Evolutionary conservation across 805 yeast genomes (phyloP).

Genomic region (Wickerhamiella slavikovae): DNA sequence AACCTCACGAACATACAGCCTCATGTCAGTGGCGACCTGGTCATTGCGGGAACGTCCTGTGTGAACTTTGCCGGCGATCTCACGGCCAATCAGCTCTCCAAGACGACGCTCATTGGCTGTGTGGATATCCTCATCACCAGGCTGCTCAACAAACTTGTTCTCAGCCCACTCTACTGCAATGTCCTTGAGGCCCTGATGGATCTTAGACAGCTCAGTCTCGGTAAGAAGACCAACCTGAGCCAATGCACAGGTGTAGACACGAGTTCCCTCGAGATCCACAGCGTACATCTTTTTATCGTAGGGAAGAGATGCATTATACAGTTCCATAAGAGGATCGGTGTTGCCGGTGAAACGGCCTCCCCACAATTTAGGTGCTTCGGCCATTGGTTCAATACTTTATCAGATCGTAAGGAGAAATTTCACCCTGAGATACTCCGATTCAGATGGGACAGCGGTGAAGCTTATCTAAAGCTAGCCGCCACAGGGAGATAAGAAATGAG

Average conservation of each 20-base stretch:
- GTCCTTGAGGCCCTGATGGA: conserved; percentile 59
- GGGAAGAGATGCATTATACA: conserved; percentile 91
- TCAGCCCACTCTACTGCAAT: conserved; percentile 70
- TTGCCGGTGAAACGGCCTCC: conserved; percentile 96
- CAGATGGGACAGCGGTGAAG: not conserved
- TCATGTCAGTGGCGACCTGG: conserved; percentile 98
- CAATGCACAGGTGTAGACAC: conserved; percentile 77
- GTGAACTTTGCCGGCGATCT: conserved; percentile 92
- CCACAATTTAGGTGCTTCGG: conserved; percentile 63
- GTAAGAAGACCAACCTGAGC: conserved; percentile 58
- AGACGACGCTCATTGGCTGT: conserved; percentile 96
- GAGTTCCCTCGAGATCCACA: conserved; percentile 86
- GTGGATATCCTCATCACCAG: conserved; percentile 94
- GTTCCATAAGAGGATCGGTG: conserved; percentile 92
- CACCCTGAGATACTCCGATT: too few species aligned
- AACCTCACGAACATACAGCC: conserved; percentile 73
- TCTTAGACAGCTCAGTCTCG: conserved; percentile 49
- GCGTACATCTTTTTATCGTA: conserved; percentile 88
- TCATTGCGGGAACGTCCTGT: conserved; percentile 99
- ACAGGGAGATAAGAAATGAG: not conserved
- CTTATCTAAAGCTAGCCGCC: not conserved
- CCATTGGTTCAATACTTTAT: conserved; percentile 1
- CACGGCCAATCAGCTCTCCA: conserved; percentile 87
- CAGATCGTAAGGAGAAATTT: not conserved
- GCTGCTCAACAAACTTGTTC: conserved; percentile 46